Evolutionary conservation across 2,329 filamentous ascomycete species (phyloP).

Genomic region (Paecilomyces dactylethromorphus): DNA sequence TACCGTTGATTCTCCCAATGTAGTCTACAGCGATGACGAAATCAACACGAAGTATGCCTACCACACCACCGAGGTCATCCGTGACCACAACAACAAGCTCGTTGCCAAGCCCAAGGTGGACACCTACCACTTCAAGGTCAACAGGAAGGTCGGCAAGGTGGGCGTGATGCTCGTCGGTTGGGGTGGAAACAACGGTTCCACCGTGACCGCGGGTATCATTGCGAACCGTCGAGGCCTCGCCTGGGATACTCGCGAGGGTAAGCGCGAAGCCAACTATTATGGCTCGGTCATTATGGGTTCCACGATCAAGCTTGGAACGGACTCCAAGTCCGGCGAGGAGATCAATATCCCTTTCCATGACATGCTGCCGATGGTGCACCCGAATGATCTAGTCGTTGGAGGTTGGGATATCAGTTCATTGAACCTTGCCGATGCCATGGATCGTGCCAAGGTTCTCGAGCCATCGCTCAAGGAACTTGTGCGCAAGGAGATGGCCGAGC

Average conservation of each 20-base stretch:
- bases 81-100: slow-evolving; percentile 66
- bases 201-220: slow-evolving; percentile 92
- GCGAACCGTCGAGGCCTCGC: slow-evolving; percentile 80
- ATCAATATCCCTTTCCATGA: slow-evolving; percentile 95
- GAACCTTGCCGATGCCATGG: slow-evolving; percentile 88
- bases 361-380: slow-evolving; percentile 92
- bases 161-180: slow-evolving; percentile 97
- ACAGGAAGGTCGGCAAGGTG: slow-evolving; percentile 85
- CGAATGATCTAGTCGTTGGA: slow-evolving; percentile 88
- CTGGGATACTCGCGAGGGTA: slow-evolving; percentile 92
- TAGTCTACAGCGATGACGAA: slow-evolving; percentile 77
- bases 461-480: slow-evolving; percentile 86
- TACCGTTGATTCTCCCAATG: slow-evolving; percentile 85
- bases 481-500: slow-evolving; percentile 83
- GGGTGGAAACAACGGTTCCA: slow-evolving; percentile 98
- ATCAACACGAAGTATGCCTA: slow-evolving; percentile 96
- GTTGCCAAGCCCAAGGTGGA: slow-evolving; percentile 83
- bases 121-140: slow-evolving; percentile 94
- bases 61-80: slow-evolving; percentile 79
- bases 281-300: slow-evolving; percentile 96
- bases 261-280: slow-evolving; percentile 88
- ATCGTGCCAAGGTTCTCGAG: slow-evolving; percentile 89
- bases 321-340: slow-evolving; percentile 75
- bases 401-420: slow-evolving; percentile 96
- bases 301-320: slow-evolving; percentile 90